Evolutionary conservation across 345 rosid genomes (phyloP), one percentile per base, ranked within the genome.

Genomic region (Murraya koenigii): DNA sequence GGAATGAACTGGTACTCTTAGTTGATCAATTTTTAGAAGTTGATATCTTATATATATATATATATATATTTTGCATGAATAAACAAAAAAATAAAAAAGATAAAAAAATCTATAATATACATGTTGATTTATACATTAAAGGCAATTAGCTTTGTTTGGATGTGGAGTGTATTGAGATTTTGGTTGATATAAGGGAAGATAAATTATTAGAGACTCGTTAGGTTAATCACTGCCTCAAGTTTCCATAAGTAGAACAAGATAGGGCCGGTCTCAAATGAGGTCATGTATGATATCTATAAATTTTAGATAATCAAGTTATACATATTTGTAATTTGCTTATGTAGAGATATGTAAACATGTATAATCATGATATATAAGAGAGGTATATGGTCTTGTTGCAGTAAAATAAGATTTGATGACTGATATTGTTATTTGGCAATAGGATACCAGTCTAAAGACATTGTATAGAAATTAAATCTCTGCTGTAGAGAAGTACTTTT

Each of bases 1-100:
- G 95, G 94, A 69, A 78, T 93, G 77, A 95, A 91, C 83, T 93
- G 98, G 97, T 90, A 84, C 81, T 72, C 93, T 66, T 92, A 85
- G 77, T 77, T 44, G 49, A 13, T 64, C 69, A 54, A 79, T 77
- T 83, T 38, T 56, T 75, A 69, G 77, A 62, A 63, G 41, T 67
- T 66, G 66, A 65, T 65, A 58, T 56, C 59, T 69, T 8, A 41
- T 59, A 44, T 30, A 72, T 58, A 71, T 13, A 35, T 33, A 66
- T 55, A 64, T n/a, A n/a, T 44, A 9, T 8, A 8, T 1, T 44
- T 44, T 44, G 5, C 55, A 17, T 52, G 56, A 52, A 22, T 52
- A 5, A 5, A 52, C 7, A 52, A 52, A 52, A 52, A 52, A 44
- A 10, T 11, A 41, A 41, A 19, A 52, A 52, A 49, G 4, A 17